Evolutionary conservation across 2,329 filamentous ascomycete species (phyloP).

Genomic region (Intubia oerlemansii): DNA sequence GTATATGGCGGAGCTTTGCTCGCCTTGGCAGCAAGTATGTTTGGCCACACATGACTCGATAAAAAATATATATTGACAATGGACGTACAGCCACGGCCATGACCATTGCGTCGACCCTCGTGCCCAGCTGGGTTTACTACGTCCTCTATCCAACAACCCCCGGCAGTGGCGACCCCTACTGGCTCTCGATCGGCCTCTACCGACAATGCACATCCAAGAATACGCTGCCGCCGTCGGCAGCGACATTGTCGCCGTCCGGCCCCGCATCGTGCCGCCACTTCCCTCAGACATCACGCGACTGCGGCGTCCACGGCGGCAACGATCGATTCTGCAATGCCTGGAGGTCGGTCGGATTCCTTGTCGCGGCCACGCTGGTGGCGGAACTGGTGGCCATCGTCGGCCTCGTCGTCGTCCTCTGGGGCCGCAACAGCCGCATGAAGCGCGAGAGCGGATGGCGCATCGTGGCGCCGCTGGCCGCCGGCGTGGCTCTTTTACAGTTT

Average conservation of each 20-base stretch:
- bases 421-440: constrained; percentile 61
- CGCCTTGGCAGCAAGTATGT: constrained; percentile 22
- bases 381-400: constrained; percentile 64
- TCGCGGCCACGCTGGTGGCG: constrained; percentile 64
- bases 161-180: constrained; percentile 22
- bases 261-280: constrained; percentile 42
- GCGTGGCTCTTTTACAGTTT: constrained; percentile 49
- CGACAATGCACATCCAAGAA: constrained; percentile 50
- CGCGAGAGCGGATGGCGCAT: constrained; percentile 70
- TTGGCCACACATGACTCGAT: no score
- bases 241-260: constrained; percentile 12
- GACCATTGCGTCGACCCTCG: constrained; percentile 46
- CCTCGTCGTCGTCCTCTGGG: constrained; percentile 55
- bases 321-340: constrained; percentile 75
- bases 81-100: constrained; percentile 56
- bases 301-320: constrained; percentile 34
- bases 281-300: constrained; percentile 40
- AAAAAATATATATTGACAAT: no score
- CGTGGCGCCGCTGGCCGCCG: constrained; percentile 39
- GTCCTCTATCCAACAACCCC: constrained; percentile 23
- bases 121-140: constrained; percentile 53
- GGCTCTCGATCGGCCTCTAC: constrained; percentile 57
- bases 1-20: constrained; percentile 21
- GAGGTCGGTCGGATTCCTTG: constrained; percentile 71
- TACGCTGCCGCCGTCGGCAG: background rate